Evolutionary conservation across 106 monocot species (phyloP).

Genomic region (Xerophyta viscosa): DNA sequence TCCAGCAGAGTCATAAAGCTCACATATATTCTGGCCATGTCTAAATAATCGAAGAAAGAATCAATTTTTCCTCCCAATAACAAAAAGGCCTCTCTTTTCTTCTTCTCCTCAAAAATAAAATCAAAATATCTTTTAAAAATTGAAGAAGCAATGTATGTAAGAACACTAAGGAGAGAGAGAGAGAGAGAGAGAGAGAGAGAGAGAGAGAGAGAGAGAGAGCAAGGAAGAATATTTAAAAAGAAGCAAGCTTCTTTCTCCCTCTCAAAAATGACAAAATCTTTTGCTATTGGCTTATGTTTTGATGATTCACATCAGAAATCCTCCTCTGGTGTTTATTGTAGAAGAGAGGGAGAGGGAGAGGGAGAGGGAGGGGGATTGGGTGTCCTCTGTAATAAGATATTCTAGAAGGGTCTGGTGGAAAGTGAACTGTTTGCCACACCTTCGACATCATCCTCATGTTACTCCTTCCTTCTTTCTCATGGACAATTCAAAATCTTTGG

Average conservation of each 20-base stretch:
- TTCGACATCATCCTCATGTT: neutral
- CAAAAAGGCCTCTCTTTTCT: neutral
- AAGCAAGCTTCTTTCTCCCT: neutral
- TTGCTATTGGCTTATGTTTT: neutral
- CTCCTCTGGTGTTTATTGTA: neutral
- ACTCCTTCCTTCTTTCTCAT: neutral
- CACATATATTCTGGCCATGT: slow-evolving; percentile 39
- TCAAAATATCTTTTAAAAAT: neutral
- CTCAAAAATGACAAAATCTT: no score
- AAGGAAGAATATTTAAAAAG: neutral
- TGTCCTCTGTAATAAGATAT: no score
- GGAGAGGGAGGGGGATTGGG: neutral
- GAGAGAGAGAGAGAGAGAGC: neutral
- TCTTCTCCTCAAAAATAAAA: neutral
- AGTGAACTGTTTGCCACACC: neutral
- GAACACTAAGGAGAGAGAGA: no score
- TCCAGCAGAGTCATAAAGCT: slow-evolving; percentile 32
- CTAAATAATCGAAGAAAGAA: neutral
- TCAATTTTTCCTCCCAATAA: neutral
- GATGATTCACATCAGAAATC: neutral
- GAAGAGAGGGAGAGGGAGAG: neutral
- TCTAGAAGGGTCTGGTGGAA: neutral
- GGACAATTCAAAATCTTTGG: neutral
- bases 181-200: neutral
- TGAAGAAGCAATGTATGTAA: neutral